A percentile compares a stretch with the other conserved stretches of the same genome.
phyloP scores from a whole-genome alignment of 768 basidiomycete species.

The Lactarius sanguifluus region DNA sequence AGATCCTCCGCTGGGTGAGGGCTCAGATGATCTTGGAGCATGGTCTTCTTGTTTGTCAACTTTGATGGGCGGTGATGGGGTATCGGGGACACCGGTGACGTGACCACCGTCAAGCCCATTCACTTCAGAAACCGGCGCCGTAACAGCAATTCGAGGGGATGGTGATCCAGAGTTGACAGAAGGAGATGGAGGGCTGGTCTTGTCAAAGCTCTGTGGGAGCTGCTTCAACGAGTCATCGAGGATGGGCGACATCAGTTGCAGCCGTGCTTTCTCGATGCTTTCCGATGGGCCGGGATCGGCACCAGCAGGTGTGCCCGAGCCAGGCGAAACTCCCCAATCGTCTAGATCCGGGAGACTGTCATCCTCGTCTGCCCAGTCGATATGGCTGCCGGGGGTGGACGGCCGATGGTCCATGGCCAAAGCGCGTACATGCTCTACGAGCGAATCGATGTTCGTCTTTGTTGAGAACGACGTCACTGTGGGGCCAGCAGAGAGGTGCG shows the following conservation, averaged over 20 bases:
- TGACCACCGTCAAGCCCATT: background rate
- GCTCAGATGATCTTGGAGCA: background rate
- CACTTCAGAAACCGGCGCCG: background rate
- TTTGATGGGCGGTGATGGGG: background rate
- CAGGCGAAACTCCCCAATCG: conserved; percentile 75
- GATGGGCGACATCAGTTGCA: conserved; percentile 32
- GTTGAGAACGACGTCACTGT: conserved; percentile 46
- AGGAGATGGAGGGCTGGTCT: conserved; percentile 16
- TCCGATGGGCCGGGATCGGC: conserved; percentile 20
- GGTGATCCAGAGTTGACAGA: conserved; percentile 11
- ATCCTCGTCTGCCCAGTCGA: conserved; percentile 91
- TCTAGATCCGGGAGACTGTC: conserved; percentile 77
- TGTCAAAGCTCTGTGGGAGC: conserved; percentile 28
- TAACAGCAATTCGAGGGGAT: conserved; percentile 14
- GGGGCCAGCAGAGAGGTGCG: conserved; percentile 47
- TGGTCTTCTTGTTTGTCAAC: background rate
- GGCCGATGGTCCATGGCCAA: conserved; percentile 70
- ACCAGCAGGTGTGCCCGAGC: conserved; percentile 30
- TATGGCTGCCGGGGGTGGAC: conserved; percentile 71
- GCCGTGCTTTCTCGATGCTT: conserved; percentile 37
- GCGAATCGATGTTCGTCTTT: conserved; percentile 66
- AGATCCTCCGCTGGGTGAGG: background rate
- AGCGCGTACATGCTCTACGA: conserved; percentile 74
- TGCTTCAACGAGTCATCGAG: conserved; percentile 30
- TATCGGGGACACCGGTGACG: background rate